Evolutionary conservation across 176 grass and related monocot genomes (phyloP).

Genomic region (Triticum dicoccoides): DNA sequence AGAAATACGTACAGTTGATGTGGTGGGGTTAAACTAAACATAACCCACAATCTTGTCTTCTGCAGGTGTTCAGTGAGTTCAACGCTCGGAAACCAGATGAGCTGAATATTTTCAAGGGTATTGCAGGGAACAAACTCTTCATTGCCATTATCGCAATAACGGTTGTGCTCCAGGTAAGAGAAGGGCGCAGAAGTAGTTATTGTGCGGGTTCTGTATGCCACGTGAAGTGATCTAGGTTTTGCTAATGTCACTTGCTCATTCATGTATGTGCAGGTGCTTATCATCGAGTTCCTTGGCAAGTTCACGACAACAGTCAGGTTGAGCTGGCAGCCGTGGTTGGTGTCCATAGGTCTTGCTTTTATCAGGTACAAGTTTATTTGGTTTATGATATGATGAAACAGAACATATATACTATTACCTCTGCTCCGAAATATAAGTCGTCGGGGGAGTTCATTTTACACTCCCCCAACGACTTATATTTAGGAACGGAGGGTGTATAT

Average conservation of each 20-base stretch:
- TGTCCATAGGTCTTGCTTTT: slow-evolving; percentile 59
- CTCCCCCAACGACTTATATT: too few relatives aligned
- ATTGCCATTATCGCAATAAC: slow-evolving; percentile 64
- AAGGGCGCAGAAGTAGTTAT: not conserved
- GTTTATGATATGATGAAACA: too few relatives aligned
- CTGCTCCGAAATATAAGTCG: too few relatives aligned
- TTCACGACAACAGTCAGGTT: slow-evolving; percentile 67
- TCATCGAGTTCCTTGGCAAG: slow-evolving; percentile 93
- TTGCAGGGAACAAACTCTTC: slow-evolving; percentile 69
- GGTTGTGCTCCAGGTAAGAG: slow-evolving; percentile 69
- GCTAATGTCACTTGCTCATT: not conserved
- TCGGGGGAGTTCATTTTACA: too few relatives aligned
- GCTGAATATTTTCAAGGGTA: slow-evolving; percentile 79
- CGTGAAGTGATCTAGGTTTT: slow-evolving; percentile 3
- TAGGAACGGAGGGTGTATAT: too few relatives aligned
- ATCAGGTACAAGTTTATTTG: slow-evolving; percentile 29
- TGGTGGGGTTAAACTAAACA: not conserved
- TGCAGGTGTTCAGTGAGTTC: slow-evolving; percentile 87
- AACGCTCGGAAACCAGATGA: slow-evolving; percentile 85
- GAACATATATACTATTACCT: too few relatives aligned
- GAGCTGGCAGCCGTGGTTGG: slow-evolving; percentile 88
- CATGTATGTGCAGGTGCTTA: slow-evolving; percentile 49
- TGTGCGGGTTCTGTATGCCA: not conserved
- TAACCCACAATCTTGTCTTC: not conserved
- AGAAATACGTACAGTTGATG: not conserved